Percentiles rank a stretch among this genome's conserved stretches.
These are phyloP conservation scores for Ascodesmis nigricans DNA, from an alignment of 495 filamentous ascomycete genomes.

Conservation along the genomic window DNA sequence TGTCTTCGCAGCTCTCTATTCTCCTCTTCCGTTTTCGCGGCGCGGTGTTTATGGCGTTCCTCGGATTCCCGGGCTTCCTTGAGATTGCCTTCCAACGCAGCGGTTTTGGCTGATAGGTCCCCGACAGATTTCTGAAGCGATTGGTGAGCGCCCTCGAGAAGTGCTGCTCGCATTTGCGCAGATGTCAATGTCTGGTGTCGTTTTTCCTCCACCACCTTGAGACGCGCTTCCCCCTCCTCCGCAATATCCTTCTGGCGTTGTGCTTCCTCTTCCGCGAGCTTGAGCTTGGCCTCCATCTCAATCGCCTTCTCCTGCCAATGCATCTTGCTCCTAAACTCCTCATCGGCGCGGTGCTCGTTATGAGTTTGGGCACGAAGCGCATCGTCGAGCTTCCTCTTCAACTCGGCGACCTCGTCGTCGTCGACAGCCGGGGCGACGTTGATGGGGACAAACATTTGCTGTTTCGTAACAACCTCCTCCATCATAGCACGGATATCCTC, in stretches of 20 bases:
- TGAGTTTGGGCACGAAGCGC: background rate
- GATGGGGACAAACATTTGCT: constrained; percentile 7
- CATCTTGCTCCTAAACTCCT: constrained; percentile 14
- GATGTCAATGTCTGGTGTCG: constrained; percentile 17
- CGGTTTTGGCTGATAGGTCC: constrained; percentile 16
- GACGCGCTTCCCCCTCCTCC: constrained; percentile 15
- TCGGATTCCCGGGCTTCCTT: constrained; percentile 11
- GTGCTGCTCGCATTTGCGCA: constrained; percentile 19
- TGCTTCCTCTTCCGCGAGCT: constrained; percentile 18
- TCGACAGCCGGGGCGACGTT: constrained; percentile 7
- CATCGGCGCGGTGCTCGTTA: constrained; percentile 9
- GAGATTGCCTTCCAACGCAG: constrained; percentile 14
- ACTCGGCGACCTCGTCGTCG: constrained; percentile 12
- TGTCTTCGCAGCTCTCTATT: constrained; percentile 32
- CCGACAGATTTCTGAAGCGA: constrained; percentile 19
- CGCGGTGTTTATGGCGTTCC: constrained; percentile 14
- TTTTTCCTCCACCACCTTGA: constrained; percentile 20
- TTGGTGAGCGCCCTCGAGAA: constrained; percentile 19
- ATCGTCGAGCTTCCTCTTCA: constrained; percentile 14
- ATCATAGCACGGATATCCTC: constrained; percentile 17
- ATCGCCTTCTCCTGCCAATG: constrained; percentile 15
- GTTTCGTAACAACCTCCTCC: constrained; percentile 15
- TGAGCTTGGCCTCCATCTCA: constrained; percentile 18
- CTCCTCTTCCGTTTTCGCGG: constrained; percentile 12
- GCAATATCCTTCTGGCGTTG: constrained; percentile 14